phyloP scores from a whole-genome alignment of 108 stramenopile species.

The Stephanodiscus minutulus region DNA sequence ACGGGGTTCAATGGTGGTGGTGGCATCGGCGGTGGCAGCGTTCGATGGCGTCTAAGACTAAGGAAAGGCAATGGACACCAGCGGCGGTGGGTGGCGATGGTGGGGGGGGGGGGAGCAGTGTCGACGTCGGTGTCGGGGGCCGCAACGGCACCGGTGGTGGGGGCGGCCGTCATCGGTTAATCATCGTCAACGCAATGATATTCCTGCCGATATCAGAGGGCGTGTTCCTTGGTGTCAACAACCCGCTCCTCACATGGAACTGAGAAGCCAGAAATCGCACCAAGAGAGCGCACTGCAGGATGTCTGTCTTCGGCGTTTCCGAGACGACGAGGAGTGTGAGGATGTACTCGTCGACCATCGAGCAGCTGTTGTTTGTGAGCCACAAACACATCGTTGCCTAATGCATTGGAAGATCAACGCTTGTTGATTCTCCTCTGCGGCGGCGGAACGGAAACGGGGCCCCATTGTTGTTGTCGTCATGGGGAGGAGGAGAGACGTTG shows the following conservation, averaged over 20 bases:
- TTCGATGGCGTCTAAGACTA: too few relatives aligned
- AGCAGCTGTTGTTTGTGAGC: constrained; percentile 59
- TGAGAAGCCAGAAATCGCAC: not conserved
- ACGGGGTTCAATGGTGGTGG: too few relatives aligned
- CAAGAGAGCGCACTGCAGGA: constrained; percentile 14
- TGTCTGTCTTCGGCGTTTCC: constrained; percentile 3
- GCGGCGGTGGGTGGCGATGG: too few relatives aligned
- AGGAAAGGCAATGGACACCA: too few relatives aligned
- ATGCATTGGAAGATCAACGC: constrained; percentile 4
- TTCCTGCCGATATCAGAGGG: constrained; percentile 41
- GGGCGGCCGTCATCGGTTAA: not conserved
- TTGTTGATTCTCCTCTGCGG: not conserved
- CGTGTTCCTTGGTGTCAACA: constrained; percentile 52
- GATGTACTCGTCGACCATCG: constrained; percentile 20
- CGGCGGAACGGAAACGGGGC: too few relatives aligned
- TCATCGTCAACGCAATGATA: constrained; percentile 29
- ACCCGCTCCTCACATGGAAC: constrained; percentile 42
- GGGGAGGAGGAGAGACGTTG: not conserved
- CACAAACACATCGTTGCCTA: constrained; percentile 49
- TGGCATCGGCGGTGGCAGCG: too few relatives aligned
- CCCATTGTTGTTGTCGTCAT: not conserved
- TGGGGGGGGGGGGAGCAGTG: too few relatives aligned
- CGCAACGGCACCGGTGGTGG: not conserved
- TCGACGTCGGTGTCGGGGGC: not conserved
- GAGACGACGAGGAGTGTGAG: not conserved